Conservation (phyloP, 176 grass and related monocot genomes). For the Saccharum spontaneum region DNA sequence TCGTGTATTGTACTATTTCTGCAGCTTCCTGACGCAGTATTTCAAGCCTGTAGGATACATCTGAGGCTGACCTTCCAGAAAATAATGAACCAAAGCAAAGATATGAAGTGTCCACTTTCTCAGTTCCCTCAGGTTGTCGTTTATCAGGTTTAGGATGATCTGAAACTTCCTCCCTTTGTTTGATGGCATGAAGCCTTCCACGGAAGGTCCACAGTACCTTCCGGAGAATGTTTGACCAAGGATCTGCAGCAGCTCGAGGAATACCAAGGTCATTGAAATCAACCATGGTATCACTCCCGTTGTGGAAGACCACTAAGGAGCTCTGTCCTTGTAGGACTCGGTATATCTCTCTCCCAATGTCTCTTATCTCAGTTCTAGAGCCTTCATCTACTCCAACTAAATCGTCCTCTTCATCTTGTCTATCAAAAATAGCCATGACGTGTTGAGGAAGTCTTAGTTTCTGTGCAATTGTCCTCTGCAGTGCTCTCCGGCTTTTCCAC, state of each 20-base stretch:
- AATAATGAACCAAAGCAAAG: not conserved
- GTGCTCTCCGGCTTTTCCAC: slow-evolving; percentile 1
- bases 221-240: not conserved
- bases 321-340: not conserved
- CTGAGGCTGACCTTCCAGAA: not conserved
- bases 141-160: no score
- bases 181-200: not conserved
- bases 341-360: not conserved
- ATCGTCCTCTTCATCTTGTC: not conserved
- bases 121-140: not conserved
- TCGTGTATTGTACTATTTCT: not conserved
- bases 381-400: not conserved
- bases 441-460: not conserved
- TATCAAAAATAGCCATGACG: not conserved
- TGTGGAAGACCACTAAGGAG: not conserved
- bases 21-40: not conserved
- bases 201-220: not conserved
- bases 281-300: not conserved
- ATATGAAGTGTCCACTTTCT: not conserved
- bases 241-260: not conserved
- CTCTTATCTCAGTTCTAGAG: not conserved
- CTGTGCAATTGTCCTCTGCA: not conserved
- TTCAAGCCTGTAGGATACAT: not conserved
- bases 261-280: not conserved
- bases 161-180: not conserved